A percentile compares a stretch with the other conserved stretches of the same genome.
phyloP scores from a whole-genome alignment of 257 asterid species.

The Solanum corneliomulleri region DNA sequence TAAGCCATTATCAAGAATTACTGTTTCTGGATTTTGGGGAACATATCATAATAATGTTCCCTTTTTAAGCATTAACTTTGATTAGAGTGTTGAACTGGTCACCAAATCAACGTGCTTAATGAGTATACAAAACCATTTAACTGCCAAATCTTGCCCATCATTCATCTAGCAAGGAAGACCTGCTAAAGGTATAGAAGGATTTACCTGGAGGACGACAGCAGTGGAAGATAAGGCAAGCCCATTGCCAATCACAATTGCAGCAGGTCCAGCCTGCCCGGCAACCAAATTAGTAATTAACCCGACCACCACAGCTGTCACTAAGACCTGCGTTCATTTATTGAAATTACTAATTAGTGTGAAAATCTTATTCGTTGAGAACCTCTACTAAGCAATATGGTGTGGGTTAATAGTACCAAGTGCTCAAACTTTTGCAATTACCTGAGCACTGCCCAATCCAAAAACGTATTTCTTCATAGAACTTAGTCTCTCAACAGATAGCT shows the following conservation, averaged over 20 bases:
- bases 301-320: conserved; percentile 73
- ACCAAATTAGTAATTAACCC: conserved; percentile 70
- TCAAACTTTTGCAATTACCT: conserved; percentile 44
- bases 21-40: background rate
- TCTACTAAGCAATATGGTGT: background rate
- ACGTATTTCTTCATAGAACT: conserved; percentile 99
- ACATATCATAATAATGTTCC: background rate
- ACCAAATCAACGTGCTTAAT: background rate
- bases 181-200: background rate
- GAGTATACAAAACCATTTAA: background rate
- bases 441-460: conserved; percentile 95
- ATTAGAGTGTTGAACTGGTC: background rate
- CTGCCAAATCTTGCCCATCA: background rate
- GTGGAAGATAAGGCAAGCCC: conserved; percentile 99
- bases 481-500: conserved; percentile 98
- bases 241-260: conserved; percentile 94
- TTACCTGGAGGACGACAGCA: conserved; percentile 98
- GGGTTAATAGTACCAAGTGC: background rate
- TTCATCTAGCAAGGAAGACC: background rate
- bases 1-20: background rate
- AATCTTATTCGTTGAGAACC: background rate
- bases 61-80: background rate
- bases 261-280: conserved; percentile 90
- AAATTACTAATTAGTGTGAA: background rate
- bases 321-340: conserved; percentile 43